Base-by-base conservation (phyloP, 441 rosid species). In the Omphalea diandra region DNA sequence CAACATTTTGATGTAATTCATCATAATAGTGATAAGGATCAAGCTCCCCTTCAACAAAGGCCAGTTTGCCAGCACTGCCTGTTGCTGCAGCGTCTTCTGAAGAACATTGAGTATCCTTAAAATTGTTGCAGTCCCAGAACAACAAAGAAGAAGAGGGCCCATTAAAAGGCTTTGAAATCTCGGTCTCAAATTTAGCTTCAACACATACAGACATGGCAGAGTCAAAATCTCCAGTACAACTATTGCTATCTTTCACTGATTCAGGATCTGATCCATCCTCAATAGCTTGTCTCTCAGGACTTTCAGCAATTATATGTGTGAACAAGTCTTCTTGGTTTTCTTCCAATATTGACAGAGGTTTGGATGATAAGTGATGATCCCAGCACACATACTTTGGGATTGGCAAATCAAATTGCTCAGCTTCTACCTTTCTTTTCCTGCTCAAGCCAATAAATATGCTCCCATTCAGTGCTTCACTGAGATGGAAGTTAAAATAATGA, bases 341-440 rank as follows among this genome's bases (percentile, higher is more conserved):
- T 20, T 69, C 63, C 38, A 55, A 54, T 1, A 22, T 14, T 2
- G 67, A 40, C 52, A 46, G 55, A 24, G 76, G 65, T 31, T 73
- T 69, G 1, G 62, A 61, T 2, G 65, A 40, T 36, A 77, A 70
- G 63, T 77, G 76, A 70, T 76, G 75, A 67, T 77, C 71, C 72
- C 80, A 79, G 68, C 87, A 85, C 70, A 59, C 77, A 74, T 85
- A 93, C 70, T 88, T 92, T 0, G 91, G 57, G 3, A 58, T 15
- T 50, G 97, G 94, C 80, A 86, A 69, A 54, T 76, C 87, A 22
- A 83, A 83, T 22, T 85, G 80, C 80, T 84, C 89, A 55, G 85
- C 79, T 73, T 70, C 80, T 56, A 86, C 71, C 68, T 93, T 93
- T 62, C 98, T 85, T 83, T 92, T 92, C 85, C 82, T 88, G 77